Conservation (phyloP, 257 asterid genomes). For the Penstemon barbatus region DNA sequence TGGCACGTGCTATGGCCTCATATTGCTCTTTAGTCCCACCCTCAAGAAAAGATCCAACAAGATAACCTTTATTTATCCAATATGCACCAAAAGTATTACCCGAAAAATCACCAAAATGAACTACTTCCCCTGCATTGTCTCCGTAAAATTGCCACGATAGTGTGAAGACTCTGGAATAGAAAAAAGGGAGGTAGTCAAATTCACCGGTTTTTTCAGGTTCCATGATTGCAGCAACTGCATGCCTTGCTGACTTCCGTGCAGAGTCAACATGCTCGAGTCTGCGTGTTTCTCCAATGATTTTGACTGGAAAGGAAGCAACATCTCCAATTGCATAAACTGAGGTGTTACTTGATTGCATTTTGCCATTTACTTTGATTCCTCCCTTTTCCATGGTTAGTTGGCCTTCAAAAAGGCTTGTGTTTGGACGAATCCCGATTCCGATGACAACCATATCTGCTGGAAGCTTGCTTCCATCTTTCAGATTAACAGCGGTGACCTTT, state of each 20-base stretch:
- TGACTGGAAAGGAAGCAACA: constrained; percentile 83
- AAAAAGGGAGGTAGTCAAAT: constrained; percentile 79
- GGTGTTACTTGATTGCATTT: constrained; percentile 75
- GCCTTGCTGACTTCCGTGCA: constrained; percentile 77
- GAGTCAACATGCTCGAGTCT: constrained; percentile 88
- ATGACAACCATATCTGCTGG: constrained; percentile 85
- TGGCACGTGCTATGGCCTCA: constrained; percentile 61
- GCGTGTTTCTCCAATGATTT: constrained; percentile 64
- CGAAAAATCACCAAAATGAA: constrained; percentile 69
- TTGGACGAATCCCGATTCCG: constrained; percentile 93
- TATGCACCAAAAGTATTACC: constrained; percentile 64
- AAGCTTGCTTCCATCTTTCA: constrained; percentile 72
- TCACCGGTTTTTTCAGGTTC: constrained; percentile 57
- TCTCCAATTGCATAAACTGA: constrained; percentile 87
- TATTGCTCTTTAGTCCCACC: constrained; percentile 89
- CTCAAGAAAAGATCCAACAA: constrained; percentile 84
- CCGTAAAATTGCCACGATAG: constrained; percentile 91
- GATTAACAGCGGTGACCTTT: constrained; percentile 83
- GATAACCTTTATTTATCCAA: constrained; percentile 68
- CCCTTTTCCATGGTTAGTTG: constrained; percentile 88
- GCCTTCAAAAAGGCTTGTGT: constrained; percentile 86
- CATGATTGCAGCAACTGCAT: constrained; percentile 72
- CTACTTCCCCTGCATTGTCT: constrained; percentile 64
- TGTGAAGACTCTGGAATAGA: constrained; percentile 83
- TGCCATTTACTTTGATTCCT: constrained; percentile 80